phyloP scores from a whole-genome alignment of 768 basidiomycete genomes.

The Leccinum aurantiacum region DNA sequence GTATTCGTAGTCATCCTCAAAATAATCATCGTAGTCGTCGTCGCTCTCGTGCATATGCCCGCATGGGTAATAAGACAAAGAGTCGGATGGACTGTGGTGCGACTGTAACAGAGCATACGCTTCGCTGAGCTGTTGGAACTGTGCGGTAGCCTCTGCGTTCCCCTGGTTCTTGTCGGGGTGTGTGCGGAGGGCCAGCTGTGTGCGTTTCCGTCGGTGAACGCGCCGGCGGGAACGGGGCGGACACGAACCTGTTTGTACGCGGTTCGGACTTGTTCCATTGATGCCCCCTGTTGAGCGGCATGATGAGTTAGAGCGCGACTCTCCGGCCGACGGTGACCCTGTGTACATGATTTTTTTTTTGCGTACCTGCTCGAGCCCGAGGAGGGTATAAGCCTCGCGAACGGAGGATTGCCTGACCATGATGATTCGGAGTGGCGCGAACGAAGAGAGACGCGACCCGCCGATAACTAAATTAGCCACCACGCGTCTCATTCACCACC shows the following conservation, averaged over 20 bases:
- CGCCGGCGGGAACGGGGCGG: not conserved
- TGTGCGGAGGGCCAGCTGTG: conserved; percentile 59
- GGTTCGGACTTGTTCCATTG: conserved; percentile 63
- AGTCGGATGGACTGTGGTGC: conserved; percentile 42
- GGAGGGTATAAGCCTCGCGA: conserved; percentile 39
- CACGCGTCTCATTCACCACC: conserved; percentile 4
- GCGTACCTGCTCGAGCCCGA: conserved; percentile 56
- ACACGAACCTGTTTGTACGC: conserved; percentile 64
- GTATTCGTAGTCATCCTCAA: conserved; percentile 31
- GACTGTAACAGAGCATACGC: conserved; percentile 64
- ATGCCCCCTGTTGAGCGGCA: conserved; percentile 45
- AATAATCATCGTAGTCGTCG: conserved; percentile 37
- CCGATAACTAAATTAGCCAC: conserved; percentile 20
- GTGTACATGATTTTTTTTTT: not conserved
- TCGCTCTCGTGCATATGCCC: conserved; percentile 36
- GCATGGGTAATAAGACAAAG: conserved; percentile 16
- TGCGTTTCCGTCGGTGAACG: conserved; percentile 1
- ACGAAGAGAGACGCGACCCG: conserved; percentile 21
- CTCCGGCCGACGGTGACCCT: not conserved
- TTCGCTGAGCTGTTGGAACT: conserved; percentile 69
- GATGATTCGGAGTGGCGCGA: conserved; percentile 5
- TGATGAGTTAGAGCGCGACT: conserved; percentile 8
- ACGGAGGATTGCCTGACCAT: conserved; percentile 41
- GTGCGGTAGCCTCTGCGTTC: conserved; percentile 60
- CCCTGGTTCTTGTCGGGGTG: conserved; percentile 79